Base-by-base conservation (phyloP, 2,329 filamentous ascomycete genomes). In the Alternaria sp. region DNA sequence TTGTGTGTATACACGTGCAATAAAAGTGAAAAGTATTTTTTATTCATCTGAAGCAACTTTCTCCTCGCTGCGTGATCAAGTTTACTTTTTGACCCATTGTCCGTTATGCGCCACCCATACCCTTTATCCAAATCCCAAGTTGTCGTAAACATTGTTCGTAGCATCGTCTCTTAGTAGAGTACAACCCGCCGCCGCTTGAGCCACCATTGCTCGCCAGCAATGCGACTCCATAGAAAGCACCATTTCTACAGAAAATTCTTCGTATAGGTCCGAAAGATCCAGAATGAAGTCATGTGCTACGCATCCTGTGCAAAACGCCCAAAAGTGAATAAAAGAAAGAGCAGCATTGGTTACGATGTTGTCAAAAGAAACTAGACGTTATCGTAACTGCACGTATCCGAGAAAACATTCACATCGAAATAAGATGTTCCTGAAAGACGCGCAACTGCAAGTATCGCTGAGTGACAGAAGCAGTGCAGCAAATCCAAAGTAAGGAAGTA, bases 21-120 rank as follows among this genome's bases (percentile, higher is more conserved):
- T 8, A 11, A 21, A 21, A 36, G 24, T 39, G 17, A 33, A 37
- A 14, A 5, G 24, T 26, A 24, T 33, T 46, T 56, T 53, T 54
- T 36, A 54, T 54, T 40, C 36, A 46, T 51, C 44, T 58, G 29
- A 21, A 54, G 29, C 46, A 49, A 23, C 42, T 49, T 31, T 45
- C 29, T 36, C 10, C 37, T 17, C 23, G 31, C 42, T 54, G 50
- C 40, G 37, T 49, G 37, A 58, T 54, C 55, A 53, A 49, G 39
- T 49, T 36, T 39, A 45, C 44, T 58, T 56, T 58, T 58, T 58
- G 36, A 45, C 37, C 42, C 40, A 24, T 41, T 36, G 51, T 45
- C 50, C 55, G 33, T 28, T 51, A 10, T 54, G 29, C 55, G 55
- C 55, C 55, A 34, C 44, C 51, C 28, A 39, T 48, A 54, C 17